Base-by-base conservation (phyloP, 2,329 filamentous ascomycete genomes). In the Dothiorella sarmentorum region DNA sequence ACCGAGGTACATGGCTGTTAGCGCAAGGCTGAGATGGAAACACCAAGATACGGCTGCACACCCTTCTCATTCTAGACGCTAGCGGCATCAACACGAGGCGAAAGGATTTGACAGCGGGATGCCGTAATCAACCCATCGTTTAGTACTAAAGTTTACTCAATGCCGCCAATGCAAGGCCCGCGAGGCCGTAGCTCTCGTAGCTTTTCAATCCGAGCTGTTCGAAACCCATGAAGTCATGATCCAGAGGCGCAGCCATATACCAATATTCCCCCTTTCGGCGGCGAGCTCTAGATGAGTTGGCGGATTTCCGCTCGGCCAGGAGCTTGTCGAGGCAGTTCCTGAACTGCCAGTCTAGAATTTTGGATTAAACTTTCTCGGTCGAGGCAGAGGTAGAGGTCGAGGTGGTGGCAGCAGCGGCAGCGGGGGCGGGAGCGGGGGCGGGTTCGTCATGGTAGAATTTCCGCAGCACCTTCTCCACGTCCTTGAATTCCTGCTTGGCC, bases 401-500 rank as follows among this genome's bases (percentile, higher is more conserved):
- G 13, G 43, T 45, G 13, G 43, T 26, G 43, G 43, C 43, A 11
- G 43, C 9, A n/a, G 45, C n/a, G 45, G 29, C 9, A 13, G 45
- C 20, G 29, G 45, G 6, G 1, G 45, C 27, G 27, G 45, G 1
- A 5, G 29, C 13, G 13, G 29, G 26, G 10, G 38, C 60, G 64
- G 57, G 60, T 42, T 73, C 67, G 62, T 84, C 81, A 61, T 80
- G 75, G 72, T 88, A 96, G 73, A 90, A 96, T 64, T 81, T 76
- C 70, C 79, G 82, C 69, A 99, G 82, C 60, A 85, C 80, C 63
- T 76, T 80, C 74, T 92, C 86, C 52, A 88, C 88, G 56, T 89
- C 86, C 45, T 79, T 72, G 73, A 91, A 96, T 68, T 96, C 91
- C 61, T 78, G 73, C 79, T 92, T 91, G 61, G 91, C 88, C 44